Evolutionary conservation across 2,329 filamentous ascomycete species (phyloP).

Genomic region (Trichoderma simmonsii): DNA sequence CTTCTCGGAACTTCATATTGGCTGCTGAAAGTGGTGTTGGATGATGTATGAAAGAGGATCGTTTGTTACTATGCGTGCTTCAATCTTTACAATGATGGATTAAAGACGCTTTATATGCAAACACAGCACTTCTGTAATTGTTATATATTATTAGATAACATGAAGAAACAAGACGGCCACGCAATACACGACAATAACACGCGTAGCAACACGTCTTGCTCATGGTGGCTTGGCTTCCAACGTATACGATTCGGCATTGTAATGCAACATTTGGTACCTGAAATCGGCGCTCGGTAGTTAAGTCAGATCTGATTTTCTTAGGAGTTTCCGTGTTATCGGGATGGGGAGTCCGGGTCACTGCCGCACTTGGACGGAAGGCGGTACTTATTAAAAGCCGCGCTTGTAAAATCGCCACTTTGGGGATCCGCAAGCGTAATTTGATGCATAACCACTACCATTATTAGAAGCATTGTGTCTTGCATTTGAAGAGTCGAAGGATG

Average conservation of each 20-base stretch:
- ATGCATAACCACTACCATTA: background rate
- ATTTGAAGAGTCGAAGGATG: background rate
- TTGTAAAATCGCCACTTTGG: background rate
- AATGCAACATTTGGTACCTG: background rate
- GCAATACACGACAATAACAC: background rate
- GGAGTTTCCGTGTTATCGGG: background rate
- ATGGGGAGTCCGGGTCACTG: background rate
- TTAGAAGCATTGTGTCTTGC: background rate
- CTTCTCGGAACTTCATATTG: background rate
- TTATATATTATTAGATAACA: background rate
- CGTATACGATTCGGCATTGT: background rate
- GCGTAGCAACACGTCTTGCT: background rate
- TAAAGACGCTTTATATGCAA: background rate
- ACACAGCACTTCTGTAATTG: background rate
- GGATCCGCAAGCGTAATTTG: background rate
- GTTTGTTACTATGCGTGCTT: background rate
- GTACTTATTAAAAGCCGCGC: background rate
- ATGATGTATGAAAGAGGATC: too few species aligned
- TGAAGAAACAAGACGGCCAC: background rate
- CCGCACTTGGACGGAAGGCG: background rate
- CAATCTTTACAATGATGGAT: background rate
- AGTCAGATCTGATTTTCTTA: background rate
- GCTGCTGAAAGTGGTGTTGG: background rate
- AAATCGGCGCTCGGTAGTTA: background rate
- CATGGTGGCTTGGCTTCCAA: background rate